phyloP scores from a whole-genome alignment of 164 flowering plant species.

The Chimonanthus praecox region DNA sequence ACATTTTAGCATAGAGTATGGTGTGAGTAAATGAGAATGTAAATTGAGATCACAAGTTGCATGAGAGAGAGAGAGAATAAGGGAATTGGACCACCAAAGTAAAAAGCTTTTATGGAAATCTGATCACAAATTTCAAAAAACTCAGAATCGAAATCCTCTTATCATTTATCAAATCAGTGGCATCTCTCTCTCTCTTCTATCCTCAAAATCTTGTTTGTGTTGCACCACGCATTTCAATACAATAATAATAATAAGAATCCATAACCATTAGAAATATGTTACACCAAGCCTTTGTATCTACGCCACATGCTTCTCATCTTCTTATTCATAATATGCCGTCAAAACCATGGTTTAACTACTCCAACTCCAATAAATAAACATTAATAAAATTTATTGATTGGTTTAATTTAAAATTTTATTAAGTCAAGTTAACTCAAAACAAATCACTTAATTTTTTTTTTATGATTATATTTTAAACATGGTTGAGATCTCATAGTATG shows the following conservation, averaged over 20 bases:
- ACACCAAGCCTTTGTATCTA: background rate
- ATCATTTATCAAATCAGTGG: background rate
- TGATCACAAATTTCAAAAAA: constrained; percentile 6
- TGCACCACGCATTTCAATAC: constrained; percentile 11
- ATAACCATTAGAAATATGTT: background rate
- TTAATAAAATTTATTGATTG: too few species aligned
- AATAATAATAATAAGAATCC: background rate
- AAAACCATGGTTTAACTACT: too few species aligned
- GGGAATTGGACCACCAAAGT: constrained; percentile 4
- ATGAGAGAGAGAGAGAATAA: background rate
- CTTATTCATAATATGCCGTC: too few species aligned
- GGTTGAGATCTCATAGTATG: too few species aligned
- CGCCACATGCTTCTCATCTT: background rate
- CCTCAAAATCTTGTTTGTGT: background rate
- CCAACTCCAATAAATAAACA: too few species aligned
- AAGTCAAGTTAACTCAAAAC: too few species aligned
- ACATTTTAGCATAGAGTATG: too few species aligned
- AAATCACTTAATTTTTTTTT: too few species aligned
- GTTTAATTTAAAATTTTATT: too few species aligned
- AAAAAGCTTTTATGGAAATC: constrained; percentile 1
- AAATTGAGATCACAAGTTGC: background rate
- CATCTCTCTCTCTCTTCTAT: background rate
- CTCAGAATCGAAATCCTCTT: background rate
- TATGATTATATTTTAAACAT: too few species aligned
- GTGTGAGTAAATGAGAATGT: background rate